Conservation (phyloP, 2,329 filamentous ascomycete genomes). For the Diaporthe amygdali region DNA sequence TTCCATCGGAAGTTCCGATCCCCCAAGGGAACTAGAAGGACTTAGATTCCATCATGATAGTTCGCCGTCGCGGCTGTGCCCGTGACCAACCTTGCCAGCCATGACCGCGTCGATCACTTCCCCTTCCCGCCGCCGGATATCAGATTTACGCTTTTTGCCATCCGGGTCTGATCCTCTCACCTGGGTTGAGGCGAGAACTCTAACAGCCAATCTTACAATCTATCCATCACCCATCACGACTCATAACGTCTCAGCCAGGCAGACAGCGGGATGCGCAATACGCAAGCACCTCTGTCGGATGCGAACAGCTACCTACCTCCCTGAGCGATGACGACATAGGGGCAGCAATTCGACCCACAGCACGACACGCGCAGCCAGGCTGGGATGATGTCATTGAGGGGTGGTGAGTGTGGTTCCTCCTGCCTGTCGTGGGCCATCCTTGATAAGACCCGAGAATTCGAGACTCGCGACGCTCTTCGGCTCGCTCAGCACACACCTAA, state of each 20-base stretch:
- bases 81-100: not conserved
- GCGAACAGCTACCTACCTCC: not conserved
- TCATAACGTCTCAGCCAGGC: not conserved
- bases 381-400: conserved; percentile 1
- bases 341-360: not conserved
- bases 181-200: not conserved
- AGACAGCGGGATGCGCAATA: not conserved
- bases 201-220: not conserved
- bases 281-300: not conserved
- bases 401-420: not conserved
- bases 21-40: not conserved
- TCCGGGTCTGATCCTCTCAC: not conserved
- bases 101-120: conserved; percentile 1
- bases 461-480: not conserved
- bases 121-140: not conserved
- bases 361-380: not conserved
- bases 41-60: not conserved
- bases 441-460: not conserved
- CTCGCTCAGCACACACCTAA: not conserved
- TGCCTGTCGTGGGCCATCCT: not conserved
- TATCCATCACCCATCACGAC: conserved; percentile 1
- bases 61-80: conserved; percentile 5
- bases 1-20: not conserved
- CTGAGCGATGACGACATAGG: conserved; percentile 2
- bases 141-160: not conserved